Evolutionary conservation across 108 stramenopile species (phyloP).

Genomic region (Fragilariopsis cylindrus): DNA sequence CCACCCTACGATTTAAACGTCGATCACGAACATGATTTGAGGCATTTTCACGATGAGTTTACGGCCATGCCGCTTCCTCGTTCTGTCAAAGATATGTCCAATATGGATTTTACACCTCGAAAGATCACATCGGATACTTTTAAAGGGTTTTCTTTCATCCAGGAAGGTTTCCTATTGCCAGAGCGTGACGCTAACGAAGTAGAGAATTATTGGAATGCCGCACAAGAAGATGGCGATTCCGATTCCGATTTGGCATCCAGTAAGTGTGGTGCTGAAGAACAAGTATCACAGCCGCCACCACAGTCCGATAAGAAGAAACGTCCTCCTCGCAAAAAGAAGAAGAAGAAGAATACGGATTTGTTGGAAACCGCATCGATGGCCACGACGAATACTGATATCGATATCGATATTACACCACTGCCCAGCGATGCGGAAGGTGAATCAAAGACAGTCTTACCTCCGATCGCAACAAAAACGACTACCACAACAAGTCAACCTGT

Average conservation of each 20-base stretch:
- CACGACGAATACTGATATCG: constrained; percentile 2
- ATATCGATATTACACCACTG: background rate
- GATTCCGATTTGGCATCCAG: constrained; percentile 81
- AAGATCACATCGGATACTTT: constrained; percentile 69
- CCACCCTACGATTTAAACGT: constrained; percentile 76
- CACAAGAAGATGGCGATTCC: constrained; percentile 76
- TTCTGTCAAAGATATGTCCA: constrained; percentile 76
- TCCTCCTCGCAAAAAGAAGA: constrained; percentile 76
- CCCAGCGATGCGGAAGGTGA: constrained; percentile 6
- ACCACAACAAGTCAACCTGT: background rate
- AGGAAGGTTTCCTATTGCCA: constrained; percentile 73
- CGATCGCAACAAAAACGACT: background rate
- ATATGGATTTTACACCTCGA: constrained; percentile 46
- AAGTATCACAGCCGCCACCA: constrained; percentile 23
- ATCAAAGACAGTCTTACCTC: background rate
- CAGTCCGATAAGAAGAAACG: constrained; percentile 76
- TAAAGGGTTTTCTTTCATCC: constrained; percentile 88
- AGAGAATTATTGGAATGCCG: constrained; percentile 79
- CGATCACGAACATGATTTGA: constrained; percentile 72
- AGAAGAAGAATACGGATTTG: constrained; percentile 41
- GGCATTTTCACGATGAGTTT: constrained; percentile 90
- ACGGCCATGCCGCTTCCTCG: constrained; percentile 79
- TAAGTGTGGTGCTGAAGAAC: constrained; percentile 35
- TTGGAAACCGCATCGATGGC: constrained; percentile 12
- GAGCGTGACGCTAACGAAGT: constrained; percentile 56